These are phyloP conservation scores for Euryodendron excelsum DNA, from an alignment of 148 eudicot species.

Conservation along the genomic window DNA sequence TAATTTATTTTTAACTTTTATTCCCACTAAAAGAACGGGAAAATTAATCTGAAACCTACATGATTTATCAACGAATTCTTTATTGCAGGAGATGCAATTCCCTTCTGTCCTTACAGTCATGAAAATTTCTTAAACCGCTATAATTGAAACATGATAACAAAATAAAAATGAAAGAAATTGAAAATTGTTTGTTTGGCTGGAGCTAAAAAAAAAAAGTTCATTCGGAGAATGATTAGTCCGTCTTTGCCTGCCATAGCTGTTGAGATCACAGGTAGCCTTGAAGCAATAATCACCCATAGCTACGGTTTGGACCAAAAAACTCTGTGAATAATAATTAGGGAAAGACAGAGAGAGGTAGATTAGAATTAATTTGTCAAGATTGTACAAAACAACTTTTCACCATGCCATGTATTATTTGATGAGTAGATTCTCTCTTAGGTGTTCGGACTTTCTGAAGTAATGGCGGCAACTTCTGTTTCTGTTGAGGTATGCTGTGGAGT, in stretches of 20 bases:
- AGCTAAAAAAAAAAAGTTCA: neutral
- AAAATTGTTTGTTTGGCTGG: neutral
- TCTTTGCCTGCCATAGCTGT: slow-evolving; percentile 16
- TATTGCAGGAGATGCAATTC: neutral
- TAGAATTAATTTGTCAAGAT: slow-evolving; percentile 4
- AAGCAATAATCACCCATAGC: slow-evolving; percentile 14
- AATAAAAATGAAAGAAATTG: neutral
- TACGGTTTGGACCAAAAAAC: slow-evolving; percentile 1
- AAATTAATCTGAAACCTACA: neutral
- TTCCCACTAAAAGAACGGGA: neutral
- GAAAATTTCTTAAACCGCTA: neutral
- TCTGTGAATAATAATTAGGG: slow-evolving; percentile 6
- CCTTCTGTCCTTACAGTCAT: neutral
- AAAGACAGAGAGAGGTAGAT: neutral
- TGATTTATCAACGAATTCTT: slow-evolving; percentile 1
- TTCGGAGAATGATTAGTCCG: slow-evolving; percentile 16
- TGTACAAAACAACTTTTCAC: slow-evolving; percentile 10
- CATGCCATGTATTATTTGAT: neutral
- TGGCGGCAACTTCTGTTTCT: slow-evolving; percentile 23
- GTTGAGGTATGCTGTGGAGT: slow-evolving; percentile 28
- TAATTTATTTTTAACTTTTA: neutral
- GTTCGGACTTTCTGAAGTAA: slow-evolving; percentile 26
- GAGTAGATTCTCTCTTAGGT: neutral
- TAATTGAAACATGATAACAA: neutral
- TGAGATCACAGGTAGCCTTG: neutral